Evolutionary conservation across 495 filamentous ascomycete genomes (phyloP).

Genomic region (Collariella sp.): DNA sequence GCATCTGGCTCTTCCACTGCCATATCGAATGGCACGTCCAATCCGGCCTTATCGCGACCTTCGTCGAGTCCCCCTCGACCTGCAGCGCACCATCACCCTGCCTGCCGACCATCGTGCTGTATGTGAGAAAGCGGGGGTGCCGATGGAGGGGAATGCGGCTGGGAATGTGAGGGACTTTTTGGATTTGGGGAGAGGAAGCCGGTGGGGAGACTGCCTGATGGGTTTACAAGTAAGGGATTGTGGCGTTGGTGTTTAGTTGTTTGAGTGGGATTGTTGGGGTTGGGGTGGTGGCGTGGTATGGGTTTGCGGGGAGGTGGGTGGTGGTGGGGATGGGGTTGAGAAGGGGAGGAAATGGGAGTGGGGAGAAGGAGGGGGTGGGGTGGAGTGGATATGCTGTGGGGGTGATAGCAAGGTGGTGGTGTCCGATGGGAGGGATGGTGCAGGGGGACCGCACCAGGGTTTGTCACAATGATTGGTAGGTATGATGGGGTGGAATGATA

Average conservation of each 20-base stretch:
- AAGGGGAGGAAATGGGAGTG: no score
- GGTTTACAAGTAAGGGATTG: conserved; percentile 64
- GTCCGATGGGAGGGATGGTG: no score
- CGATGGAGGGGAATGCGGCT: conserved; percentile 63
- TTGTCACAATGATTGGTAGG: no score
- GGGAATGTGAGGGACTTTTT: conserved; percentile 57
- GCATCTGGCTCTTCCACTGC: conserved; percentile 68
- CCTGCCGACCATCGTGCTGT: conserved; percentile 53
- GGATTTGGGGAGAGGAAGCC: conserved; percentile 54
- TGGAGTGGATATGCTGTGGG: no score
- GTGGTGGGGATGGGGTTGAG: no score
- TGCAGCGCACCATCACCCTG: conserved; percentile 54
- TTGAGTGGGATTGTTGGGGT: conserved; percentile 67
- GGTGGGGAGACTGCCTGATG: conserved; percentile 51
- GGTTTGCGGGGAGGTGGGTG: conserved; percentile 26
- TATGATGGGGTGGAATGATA: no score
- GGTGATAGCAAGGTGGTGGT: no score
- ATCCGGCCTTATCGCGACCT: conserved; percentile 58
- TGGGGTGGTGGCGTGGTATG: conserved; percentile 60
- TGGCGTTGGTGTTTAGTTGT: conserved; percentile 64
- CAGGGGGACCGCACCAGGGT: no score
- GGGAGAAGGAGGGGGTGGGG: no score
- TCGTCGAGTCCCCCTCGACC: conserved; percentile 51
- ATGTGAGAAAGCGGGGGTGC: conserved; percentile 45
- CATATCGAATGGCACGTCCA: conserved; percentile 65